Base-by-base conservation (phyloP, 176 grass and related monocot genomes). In the Triticum dicoccoides region DNA sequence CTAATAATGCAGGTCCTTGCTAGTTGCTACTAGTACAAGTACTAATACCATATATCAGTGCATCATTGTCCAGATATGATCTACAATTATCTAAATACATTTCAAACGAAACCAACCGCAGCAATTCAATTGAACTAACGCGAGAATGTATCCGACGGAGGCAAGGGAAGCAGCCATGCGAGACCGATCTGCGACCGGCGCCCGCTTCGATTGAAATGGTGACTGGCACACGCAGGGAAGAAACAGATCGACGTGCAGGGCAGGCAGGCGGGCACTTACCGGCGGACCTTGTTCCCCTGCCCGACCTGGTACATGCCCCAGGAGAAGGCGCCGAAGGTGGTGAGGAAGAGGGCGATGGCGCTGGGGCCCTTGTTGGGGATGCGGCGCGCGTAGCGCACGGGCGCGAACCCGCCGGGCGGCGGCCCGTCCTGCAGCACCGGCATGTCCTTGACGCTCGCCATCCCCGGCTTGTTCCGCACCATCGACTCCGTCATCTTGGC, bases 221-320 rank as follows among this genome's bases (percentile, higher is more conserved):
- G 9, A 23, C 2, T 11, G 42, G 42, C 3, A 45, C 42, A 45
- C 42, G 42, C 42, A 45, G 11, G 39, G 11, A 44, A 29, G 62
- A 32, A 9, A 6, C 27, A 70, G 21, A 63, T 54, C 21, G 20
- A 76, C 25, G 33, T 11, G 63, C 58, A 45, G 32, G n/a, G 29
- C 35, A 35, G 34, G 52, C 17, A 3, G 66, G 54, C 56, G 23
- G 3, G 2, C 51, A 83, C 89, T 86, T 73, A 96, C 97, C 97
- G 90, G 72, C 97, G 94, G 85, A 99, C 91, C 85, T 89, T 90
- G 80, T 99, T 99, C 33, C 97, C 97, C 90, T 99, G 71, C 12
- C 97, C 97, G 85, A 99, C 97, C 92, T 99, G 94, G 89, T 99
- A 99, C 94, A 99, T 94, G 79, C 97, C 94, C 62, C 88, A 99